A percentile compares a stretch with the other conserved stretches of the same genome.
phyloP scores from a whole-genome alignment of 371 early-diverging fungal species.

The Mortierella sp. region DNA sequence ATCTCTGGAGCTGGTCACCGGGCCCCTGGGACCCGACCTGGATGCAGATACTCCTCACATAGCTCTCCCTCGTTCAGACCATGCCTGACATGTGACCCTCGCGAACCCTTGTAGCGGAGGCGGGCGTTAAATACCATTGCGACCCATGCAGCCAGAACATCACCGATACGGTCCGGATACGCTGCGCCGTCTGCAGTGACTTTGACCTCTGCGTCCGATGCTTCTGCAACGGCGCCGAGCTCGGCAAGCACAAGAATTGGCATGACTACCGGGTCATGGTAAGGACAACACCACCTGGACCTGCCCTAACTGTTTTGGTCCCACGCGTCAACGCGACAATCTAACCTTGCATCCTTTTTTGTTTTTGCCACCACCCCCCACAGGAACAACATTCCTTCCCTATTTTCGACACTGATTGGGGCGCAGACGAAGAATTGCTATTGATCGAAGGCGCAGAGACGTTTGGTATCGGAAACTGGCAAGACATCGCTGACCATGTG shows the following conservation, averaged over 20 bases:
- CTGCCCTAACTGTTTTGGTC: no score
- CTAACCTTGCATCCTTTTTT: not conserved
- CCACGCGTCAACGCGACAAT: no score
- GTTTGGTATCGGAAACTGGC: conserved; percentile 98
- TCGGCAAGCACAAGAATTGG: conserved; percentile 82
- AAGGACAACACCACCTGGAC: conserved; percentile 10
- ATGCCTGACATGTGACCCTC: conserved; percentile 28
- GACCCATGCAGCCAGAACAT: conserved; percentile 93
- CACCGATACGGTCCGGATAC: conserved; percentile 88
- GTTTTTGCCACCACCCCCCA: not conserved
- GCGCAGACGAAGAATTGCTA: conserved; percentile 96
- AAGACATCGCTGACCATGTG: conserved; percentile 92
- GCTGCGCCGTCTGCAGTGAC: conserved; percentile 93
- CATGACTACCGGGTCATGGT: conserved; percentile 92
- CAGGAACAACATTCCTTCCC: conserved; percentile 89
- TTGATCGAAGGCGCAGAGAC: conserved; percentile 93
- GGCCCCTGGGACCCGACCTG: not conserved
- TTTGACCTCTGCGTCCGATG: conserved; percentile 97
- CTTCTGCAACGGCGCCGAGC: conserved; percentile 88
- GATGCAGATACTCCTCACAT: not conserved
- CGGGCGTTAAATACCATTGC: conserved; percentile 81
- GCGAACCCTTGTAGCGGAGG: conserved; percentile 27
- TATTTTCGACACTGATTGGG: conserved; percentile 91
- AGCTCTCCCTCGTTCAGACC: conserved; percentile 19
- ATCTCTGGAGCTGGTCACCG: not conserved